phyloP scores from a whole-genome alignment of 140 eudicot genomes.

The Senecio squalidus region DNA sequence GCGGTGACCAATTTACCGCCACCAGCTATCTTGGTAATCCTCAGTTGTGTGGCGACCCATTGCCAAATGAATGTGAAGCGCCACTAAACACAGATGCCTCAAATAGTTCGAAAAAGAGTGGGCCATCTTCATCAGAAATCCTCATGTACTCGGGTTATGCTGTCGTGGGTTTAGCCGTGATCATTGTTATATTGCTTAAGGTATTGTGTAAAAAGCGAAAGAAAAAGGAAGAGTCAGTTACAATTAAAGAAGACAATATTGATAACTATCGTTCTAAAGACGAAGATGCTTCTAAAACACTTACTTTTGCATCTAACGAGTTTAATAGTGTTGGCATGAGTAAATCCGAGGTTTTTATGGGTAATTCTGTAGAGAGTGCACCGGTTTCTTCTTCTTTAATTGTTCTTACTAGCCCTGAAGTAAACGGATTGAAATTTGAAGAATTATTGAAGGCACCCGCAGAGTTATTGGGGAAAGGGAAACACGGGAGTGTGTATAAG shows the following conservation, averaged over 20 bases:
- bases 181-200: constrained; percentile 32
- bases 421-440: constrained; percentile 57
- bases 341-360: constrained; percentile 34
- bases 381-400: constrained; percentile 44
- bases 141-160: constrained; percentile 60
- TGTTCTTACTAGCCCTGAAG: constrained; percentile 58
- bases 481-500: constrained; percentile 70
- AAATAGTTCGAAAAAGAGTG: constrained; percentile 12
- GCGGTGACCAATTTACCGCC: constrained; percentile 31
- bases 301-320: constrained; percentile 33
- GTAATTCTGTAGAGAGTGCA: constrained; percentile 29
- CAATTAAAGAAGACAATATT: constrained; percentile 11
- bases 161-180: constrained; percentile 35
- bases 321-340: constrained; percentile 23
- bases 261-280: constrained; percentile 24
- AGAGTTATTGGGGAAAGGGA: constrained; percentile 78
- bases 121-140: constrained; percentile 34
- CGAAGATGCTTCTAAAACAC: constrained; percentile 26
- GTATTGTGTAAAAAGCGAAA: constrained; percentile 37
- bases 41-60: constrained; percentile 48
- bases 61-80: constrained; percentile 39
- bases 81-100: constrained; percentile 10
- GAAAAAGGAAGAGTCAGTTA: constrained; percentile 18
- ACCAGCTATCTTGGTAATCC: constrained; percentile 44
- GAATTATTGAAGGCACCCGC: constrained; percentile 69